Conservation (phyloP, 345 rosid genomes). For the Dipteronia sinensis region DNA sequence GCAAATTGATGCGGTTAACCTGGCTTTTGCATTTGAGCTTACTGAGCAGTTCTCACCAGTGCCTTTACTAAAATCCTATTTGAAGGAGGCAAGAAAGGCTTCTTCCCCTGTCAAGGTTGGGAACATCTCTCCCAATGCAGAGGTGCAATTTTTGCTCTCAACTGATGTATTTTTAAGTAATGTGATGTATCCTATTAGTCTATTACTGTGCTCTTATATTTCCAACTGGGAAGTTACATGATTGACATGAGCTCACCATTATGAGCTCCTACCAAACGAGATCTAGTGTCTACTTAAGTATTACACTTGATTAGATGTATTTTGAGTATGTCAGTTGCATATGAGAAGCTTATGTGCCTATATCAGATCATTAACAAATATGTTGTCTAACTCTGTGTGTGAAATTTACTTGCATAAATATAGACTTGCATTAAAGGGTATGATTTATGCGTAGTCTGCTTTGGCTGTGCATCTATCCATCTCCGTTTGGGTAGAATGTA, state of each 20-base stretch:
- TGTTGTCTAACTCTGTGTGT: not conserved
- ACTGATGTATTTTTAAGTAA: not conserved
- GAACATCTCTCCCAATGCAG: constrained; percentile 58
- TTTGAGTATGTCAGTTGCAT: not conserved
- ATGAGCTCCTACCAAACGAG: not conserved
- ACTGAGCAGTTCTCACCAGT: constrained; percentile 84
- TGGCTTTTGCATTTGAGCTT: constrained; percentile 95
- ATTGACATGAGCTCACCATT: not conserved
- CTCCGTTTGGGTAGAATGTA: not conserved
- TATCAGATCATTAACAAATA: not conserved
- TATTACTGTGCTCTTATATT: not conserved
- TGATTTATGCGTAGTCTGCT: not conserved
- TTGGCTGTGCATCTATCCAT: not conserved
- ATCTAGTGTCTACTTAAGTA: not conserved
- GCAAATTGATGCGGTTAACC: constrained; percentile 95
- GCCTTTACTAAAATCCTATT: constrained; percentile 74
- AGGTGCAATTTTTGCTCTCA: constrained; percentile 44
- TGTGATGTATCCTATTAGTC: not conserved
- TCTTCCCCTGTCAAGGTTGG: constrained; percentile 68
- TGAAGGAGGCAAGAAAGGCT: constrained; percentile 74
- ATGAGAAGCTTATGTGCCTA: not conserved
- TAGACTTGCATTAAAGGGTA: not conserved
- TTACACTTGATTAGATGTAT: not conserved
- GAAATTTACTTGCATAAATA: not conserved
- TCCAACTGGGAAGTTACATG: constrained; percentile 1